phyloP scores from a whole-genome alignment of 768 basidiomycete genomes.

The Pisolithus albus region DNA sequence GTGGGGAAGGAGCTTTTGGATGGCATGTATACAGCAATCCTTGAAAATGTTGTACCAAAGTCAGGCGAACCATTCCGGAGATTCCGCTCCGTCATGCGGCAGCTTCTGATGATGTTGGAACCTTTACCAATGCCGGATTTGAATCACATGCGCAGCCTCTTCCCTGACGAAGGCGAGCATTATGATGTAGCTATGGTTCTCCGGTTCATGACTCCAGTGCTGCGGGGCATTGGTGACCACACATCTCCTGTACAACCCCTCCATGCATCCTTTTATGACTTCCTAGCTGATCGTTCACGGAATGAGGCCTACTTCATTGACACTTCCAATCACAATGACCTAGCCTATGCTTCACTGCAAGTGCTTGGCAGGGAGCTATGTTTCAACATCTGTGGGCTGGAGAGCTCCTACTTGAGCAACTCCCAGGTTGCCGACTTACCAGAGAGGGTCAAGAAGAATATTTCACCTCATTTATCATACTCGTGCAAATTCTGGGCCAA shows the following conservation, averaged over 20 bases:
- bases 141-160: not conserved
- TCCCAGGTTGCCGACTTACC: slow-evolving; percentile 9
- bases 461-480: slow-evolving; percentile 5
- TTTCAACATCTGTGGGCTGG: slow-evolving; percentile 32
- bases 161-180: not conserved
- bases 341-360: slow-evolving; percentile 17
- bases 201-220: not conserved
- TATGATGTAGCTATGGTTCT: slow-evolving; percentile 1
- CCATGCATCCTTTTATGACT: slow-evolving; percentile 26
- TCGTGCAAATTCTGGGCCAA: slow-evolving; percentile 8
- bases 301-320: slow-evolving; percentile 10
- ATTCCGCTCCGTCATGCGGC: not conserved
- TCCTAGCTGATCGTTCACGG: slow-evolving; percentile 11
- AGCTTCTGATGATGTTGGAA: slow-evolving; percentile 2
- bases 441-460: not conserved
- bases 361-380: slow-evolving; percentile 23
- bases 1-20: not conserved
- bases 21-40: not conserved
- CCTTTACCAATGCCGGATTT: not conserved
- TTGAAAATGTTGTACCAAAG: not conserved
- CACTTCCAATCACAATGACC: slow-evolving; percentile 7
- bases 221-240: slow-evolving; percentile 4
- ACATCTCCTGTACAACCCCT: slow-evolving; percentile 10
- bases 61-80: not conserved
- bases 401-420: slow-evolving; percentile 25